Conservation (phyloP, 75 land plant genomes). For the Sequoiadendron giganteum region DNA sequence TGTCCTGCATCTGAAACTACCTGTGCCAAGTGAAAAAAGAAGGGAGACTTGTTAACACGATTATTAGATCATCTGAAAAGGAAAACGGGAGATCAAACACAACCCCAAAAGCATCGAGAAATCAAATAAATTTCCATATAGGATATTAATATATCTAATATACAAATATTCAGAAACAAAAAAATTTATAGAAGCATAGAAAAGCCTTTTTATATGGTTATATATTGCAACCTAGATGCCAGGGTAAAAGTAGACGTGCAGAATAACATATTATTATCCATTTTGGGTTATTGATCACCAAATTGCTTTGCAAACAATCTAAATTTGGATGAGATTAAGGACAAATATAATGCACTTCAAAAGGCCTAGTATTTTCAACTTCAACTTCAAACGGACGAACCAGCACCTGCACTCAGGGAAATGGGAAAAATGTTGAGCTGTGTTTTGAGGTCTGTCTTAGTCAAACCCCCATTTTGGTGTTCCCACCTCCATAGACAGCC, state of each 20-base stretch:
- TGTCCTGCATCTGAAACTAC: conserved; percentile 91
- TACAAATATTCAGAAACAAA: not conserved
- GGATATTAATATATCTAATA: not conserved
- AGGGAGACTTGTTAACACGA: not conserved
- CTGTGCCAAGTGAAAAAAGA: conserved; percentile 31
- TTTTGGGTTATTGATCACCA: not conserved
- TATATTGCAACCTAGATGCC: not conserved
- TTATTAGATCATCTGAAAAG: not conserved
- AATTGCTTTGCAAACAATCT: not conserved
- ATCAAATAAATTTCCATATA: not conserved
- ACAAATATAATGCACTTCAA: not conserved
- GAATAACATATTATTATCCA: not conserved
- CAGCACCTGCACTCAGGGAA: no score
- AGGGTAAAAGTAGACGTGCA: not conserved
- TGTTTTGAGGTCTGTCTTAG: no score
- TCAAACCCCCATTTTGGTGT: no score
- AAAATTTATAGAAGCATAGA: not conserved
- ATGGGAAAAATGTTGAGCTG: no score
- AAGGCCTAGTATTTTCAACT: not conserved
- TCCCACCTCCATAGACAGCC: no score
- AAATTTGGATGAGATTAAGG: not conserved
- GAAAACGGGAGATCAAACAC: not conserved
- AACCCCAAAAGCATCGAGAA: not conserved
- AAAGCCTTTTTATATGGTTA: not conserved
- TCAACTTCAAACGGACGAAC: no score